Evolutionary conservation across 2,329 filamentous ascomycete genomes (phyloP), one percentile per base, ranked within the genome.

Genomic region (Gnomoniopsis sp.): DNA sequence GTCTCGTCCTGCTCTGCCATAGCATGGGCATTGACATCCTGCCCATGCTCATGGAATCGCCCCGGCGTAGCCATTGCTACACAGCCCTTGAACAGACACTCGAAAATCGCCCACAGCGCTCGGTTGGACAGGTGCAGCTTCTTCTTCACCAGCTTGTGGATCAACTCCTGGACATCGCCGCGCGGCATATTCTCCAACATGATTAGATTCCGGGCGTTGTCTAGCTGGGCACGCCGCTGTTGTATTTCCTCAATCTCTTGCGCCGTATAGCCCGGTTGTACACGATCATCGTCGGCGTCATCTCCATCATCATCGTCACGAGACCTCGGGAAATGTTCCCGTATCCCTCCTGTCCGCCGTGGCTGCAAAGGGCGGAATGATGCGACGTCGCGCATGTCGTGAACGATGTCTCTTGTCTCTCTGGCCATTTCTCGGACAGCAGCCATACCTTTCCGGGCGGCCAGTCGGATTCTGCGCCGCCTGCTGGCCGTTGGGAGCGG

Each of bases 101-200:
- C 33, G n/a, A 53, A 53, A 8, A 53, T 46, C 6, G 38, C 17
- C 51, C 51, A 53, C 38, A 53, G 51, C 51, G 38, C 38, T n/a
- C 51, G 38, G 12, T 53, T 21, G 6, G 51, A 53, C 22, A 53
- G 51, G 1, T 14, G 21, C 15, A 19, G 8, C 1, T 30, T 4
- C n/a, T 6, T n/a, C 6, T 14, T 30, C 11, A 19, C 2, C 2
- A 53, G 23, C 22, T 30, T 53, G 11, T 22, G 4, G 17, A 53
- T 53, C 6, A 53, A 12, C 14, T 30, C n/a, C 2, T 30, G 21
- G 2, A 46, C 12, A 15, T n/a, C 38, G 38, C 51, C 51, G 38
- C 51, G 51, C 11, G 38, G n/a, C 51, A 53, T 53, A 22, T 44
- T n/a, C 51, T 53, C 51, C 21, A 53, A 22, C 34, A 53, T 19